Evolutionary conservation across 1,139 yeast genomes (phyloP), one percentile per base, ranked within the genome.

Genomic region (Candida tetrigidarum): DNA sequence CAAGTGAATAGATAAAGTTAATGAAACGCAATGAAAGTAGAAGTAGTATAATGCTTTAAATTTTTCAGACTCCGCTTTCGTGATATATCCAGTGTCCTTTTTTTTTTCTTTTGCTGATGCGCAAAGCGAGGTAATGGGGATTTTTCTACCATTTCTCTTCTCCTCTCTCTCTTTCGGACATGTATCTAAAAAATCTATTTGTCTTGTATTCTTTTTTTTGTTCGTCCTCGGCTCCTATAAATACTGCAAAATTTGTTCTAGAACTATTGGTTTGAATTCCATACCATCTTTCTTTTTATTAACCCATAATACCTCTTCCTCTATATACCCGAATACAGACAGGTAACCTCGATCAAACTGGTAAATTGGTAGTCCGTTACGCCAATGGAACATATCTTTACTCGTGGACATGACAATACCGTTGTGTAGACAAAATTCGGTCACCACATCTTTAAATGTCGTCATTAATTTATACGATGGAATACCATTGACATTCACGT

Each of bases 391-490:
- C 39, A 46, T 46, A 18, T 53, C 52, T n/a, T 57, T 55, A 4
- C 49, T 46, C 18, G 49, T 22, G 2, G 50, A 50, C 38, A 71
- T 56, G 3, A 60, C 44, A 9, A 71, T 63, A 15, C 60, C 57
- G 23, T 63, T 51, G 6, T 54, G 48, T 11, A 57, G 40, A 51
- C 80, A 74, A 46, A 52, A 59, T 1, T 63, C 53, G 29, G 50
- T 52, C 3, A 74, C 68, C 12, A 74, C 75, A 47, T 74, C 77
- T 41, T 62, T 70, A 47, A 70, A 74, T 0, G 71, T 55, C 3
- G 71, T 64, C 44, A 60, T 47, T 4, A 72, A 56, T 27, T 60
- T 61, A 36, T 61, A 55, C 0, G 67, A 51, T 0, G 75, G 71
- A 3, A 69, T 57, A 0, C 74, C 74, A 20, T 65, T 53, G 10